Evolutionary conservation across 192 early-diverging fungal genomes (phyloP).

Genomic region (Coemansia javaensis): DNA sequence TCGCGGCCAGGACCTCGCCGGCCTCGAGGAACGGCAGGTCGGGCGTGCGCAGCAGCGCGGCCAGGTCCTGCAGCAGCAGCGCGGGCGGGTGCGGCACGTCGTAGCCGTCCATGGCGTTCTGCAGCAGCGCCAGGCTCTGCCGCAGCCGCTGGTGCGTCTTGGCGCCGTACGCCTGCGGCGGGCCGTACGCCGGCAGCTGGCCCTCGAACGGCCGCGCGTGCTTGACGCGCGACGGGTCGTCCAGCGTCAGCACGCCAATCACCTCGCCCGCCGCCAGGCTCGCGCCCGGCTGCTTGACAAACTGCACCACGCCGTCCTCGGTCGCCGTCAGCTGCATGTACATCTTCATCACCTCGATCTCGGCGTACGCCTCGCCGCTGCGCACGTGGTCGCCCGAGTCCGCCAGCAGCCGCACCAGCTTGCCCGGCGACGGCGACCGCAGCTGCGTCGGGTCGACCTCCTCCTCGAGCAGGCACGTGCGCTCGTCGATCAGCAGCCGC

Average conservation of each 20-base stretch:
- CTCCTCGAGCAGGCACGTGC: slow-evolving; percentile 89
- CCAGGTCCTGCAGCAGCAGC: slow-evolving; percentile 64
- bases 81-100: slow-evolving; percentile 57
- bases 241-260: slow-evolving; percentile 86
- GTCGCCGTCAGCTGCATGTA: slow-evolving; percentile 95
- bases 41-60: slow-evolving; percentile 65
- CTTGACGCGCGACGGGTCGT: slow-evolving; percentile 89
- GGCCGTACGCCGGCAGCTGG: slow-evolving; percentile 63
- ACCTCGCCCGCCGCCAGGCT: slow-evolving; percentile 86
- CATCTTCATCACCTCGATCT: slow-evolving; percentile 99
- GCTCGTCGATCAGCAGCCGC: slow-evolving; percentile 83
- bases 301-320: slow-evolving; percentile 86
- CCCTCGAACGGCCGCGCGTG: slow-evolving; percentile 81
- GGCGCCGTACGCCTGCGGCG: slow-evolving; percentile 77
- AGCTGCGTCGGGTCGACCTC: slow-evolving; percentile 97
- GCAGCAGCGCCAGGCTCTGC: slow-evolving; percentile 58
- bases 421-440: slow-evolving; percentile 92
- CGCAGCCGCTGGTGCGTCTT: slow-evolving; percentile 85
- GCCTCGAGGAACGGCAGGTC: slow-evolving; percentile 86
- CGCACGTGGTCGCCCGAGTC: slow-evolving; percentile 90
- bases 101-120: slow-evolving; percentile 75
- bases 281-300: slow-evolving; percentile 82
- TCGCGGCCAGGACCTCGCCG: slow-evolving; percentile 69
- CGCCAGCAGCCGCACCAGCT: slow-evolving; percentile 90
- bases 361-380: slow-evolving; percentile 87